These are phyloP conservation scores for Curvularia verruculosa DNA, from an alignment of 2,329 filamentous ascomycete genomes.

Conservation along the genomic window DNA sequence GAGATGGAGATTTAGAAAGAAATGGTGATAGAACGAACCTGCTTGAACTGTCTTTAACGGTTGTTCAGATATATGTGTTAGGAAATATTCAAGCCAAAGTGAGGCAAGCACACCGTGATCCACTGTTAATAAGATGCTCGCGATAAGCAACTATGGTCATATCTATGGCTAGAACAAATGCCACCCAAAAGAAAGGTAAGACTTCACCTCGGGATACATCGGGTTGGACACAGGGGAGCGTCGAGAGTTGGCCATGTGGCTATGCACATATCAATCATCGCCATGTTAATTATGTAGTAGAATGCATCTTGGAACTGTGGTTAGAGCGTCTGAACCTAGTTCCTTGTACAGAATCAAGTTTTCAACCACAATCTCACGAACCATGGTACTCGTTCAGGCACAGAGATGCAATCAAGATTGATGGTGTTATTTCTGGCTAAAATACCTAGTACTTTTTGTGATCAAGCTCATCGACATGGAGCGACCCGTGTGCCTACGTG, in stretches of 20 bases:
- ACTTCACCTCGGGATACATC: not conserved
- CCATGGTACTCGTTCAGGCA: not conserved
- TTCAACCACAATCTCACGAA: not conserved
- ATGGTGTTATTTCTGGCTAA: conserved; percentile 3
- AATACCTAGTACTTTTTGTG: conserved; percentile 8
- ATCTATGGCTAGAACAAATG: not conserved
- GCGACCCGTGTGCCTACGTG: not conserved
- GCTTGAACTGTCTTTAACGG: not conserved
- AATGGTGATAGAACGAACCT: not conserved
- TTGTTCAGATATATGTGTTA: not conserved
- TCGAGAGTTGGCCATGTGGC: not conserved
- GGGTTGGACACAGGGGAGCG: not conserved
- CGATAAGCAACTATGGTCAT: not conserved
- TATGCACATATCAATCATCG: not conserved
- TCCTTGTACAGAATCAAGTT: not conserved
- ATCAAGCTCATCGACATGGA: conserved; percentile 8
- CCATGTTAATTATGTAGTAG: not conserved
- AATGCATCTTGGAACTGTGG: not conserved
- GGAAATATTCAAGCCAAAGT: not conserved
- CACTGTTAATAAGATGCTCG: not conserved
- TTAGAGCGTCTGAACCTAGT: not conserved
- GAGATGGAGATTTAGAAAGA: not conserved
- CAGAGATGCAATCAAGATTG: conserved; percentile 1
- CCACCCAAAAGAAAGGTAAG: not conserved
- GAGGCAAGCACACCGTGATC: not conserved